phyloP scores from a whole-genome alignment of 306 rosid genomes.

The Phaseolus lunatus region DNA sequence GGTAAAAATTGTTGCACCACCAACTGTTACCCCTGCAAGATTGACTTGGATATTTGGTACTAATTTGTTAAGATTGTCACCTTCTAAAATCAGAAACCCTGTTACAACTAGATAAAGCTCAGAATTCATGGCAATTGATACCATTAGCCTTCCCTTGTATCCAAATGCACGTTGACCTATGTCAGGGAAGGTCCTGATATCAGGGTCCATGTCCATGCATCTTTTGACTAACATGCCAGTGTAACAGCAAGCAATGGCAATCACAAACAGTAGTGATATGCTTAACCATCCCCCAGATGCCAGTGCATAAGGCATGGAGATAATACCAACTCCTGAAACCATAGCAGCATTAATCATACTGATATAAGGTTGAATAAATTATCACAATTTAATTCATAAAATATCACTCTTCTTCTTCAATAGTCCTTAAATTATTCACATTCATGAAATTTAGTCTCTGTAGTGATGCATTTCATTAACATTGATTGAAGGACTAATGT shows the following conservation, averaged over 20 bases:
- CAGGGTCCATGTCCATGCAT: conserved; percentile 80
- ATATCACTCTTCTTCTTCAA: too few species aligned
- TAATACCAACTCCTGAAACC: conserved; percentile 80
- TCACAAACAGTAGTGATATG: conserved; percentile 60
- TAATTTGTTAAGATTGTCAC: conserved; percentile 71
- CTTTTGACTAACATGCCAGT: conserved; percentile 72
- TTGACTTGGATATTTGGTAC: conserved; percentile 55
- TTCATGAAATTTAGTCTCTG: too few species aligned
- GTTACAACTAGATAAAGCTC: conserved; percentile 81
- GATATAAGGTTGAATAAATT: not conserved
- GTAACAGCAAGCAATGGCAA: conserved; percentile 65
- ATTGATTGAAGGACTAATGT: too few species aligned
- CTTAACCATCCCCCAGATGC: conserved; percentile 91
- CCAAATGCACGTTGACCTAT: conserved; percentile 88
- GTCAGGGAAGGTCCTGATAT: conserved; percentile 70
- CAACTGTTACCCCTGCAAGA: conserved; percentile 54
- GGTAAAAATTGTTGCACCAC: conserved; percentile 59
- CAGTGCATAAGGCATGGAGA: conserved; percentile 80
- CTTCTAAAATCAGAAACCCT: conserved; percentile 80
- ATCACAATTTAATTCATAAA: too few species aligned
- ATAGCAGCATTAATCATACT: not conserved
- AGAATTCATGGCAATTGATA: conserved; percentile 64
- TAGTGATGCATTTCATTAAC: too few species aligned
- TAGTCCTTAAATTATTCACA: too few species aligned
- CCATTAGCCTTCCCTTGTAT: conserved; percentile 58